phyloP scores from a whole-genome alignment of 371 early-diverging fungal species.

The Zychaea mexicana region DNA sequence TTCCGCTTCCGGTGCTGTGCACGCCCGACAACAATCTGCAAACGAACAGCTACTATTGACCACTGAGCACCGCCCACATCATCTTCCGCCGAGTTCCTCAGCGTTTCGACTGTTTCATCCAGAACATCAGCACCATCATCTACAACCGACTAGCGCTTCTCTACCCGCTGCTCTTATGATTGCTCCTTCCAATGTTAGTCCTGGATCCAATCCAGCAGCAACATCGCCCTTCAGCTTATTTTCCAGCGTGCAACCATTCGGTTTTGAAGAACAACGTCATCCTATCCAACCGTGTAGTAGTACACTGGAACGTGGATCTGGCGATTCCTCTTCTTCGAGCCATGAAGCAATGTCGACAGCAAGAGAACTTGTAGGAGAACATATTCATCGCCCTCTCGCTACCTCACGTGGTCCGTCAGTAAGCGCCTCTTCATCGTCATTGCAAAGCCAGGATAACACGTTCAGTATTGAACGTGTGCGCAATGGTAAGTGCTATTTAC shows the following conservation, averaged over 20 bases:
- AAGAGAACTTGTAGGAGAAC: too few species aligned
- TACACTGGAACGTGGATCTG: not conserved
- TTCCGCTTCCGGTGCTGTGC: not conserved
- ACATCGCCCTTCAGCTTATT: slow-evolving; percentile 1
- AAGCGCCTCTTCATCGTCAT: not conserved
- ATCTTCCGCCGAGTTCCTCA: too few species aligned
- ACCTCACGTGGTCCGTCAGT: too few species aligned
- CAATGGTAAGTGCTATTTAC: slow-evolving; percentile 10
- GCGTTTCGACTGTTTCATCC: too few species aligned
- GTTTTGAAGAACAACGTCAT: too few species aligned
- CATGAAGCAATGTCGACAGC: too few species aligned
- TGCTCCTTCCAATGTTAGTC: not conserved
- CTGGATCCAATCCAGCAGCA: too few species aligned
- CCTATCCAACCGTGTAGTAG: not conserved
- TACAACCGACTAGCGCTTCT: too few species aligned
- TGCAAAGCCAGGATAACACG: not conserved
- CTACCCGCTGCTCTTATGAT: not conserved
- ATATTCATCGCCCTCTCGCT: too few species aligned
- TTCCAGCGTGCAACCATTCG: not conserved
- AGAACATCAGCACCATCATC: too few species aligned
- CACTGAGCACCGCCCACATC: too few species aligned
- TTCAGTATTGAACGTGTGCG: slow-evolving; percentile 8
- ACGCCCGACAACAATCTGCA: not conserved
- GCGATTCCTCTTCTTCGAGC: too few species aligned
- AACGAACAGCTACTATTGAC: not conserved